Base-by-base conservation (phyloP, 257 asterid species). In the Nicotiana undulata region DNA sequence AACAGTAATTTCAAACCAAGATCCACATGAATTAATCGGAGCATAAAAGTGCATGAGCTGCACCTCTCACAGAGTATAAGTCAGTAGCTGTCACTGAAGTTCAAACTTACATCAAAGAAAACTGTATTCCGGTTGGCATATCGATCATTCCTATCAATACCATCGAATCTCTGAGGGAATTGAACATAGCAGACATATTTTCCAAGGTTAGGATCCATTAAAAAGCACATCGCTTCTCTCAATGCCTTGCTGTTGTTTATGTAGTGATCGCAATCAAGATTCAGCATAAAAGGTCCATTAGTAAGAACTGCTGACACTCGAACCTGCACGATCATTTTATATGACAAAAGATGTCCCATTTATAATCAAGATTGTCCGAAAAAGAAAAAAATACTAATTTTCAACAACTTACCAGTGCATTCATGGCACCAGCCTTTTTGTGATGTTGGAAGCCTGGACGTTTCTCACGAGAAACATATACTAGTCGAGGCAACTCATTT, bases 401-500 rank as follows among this genome's bases (percentile, higher is more conserved):
- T 72, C 37, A 74, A 79, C 85, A 75, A 90, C 97, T 92, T 87
- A 94, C 98, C 84, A 94, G 95, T 82, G 98, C 89, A 93, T 94
- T 94, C 98, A 94, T 94, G 60, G 98, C 98, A 86, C 98, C 98
- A 44, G 98, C 98, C 87, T 94, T 94, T 90, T 94, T 94, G 89
- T 94, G 98, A 90, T 93, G 98, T 86, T 93, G 96, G 88, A 93
- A 94, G 20, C 98, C 98, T 40, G 98, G 97, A 55, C 98, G 96
- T 89, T 94, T 94, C 89, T 94, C 98, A 94, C 98, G 98, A 88
- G 98, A 94, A 84, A 94, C 98, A 87, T 93, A 94, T 75, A 95
- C 99, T 77, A 93, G 85, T 52, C 99, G 88, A 16, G 98, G 99
- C 82, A 95, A 86, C 91, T 93, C 97, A 88, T 95, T 92, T 80